phyloP scores from a whole-genome alignment of 306 rosid genomes.

The Spatholobus suberectus region DNA sequence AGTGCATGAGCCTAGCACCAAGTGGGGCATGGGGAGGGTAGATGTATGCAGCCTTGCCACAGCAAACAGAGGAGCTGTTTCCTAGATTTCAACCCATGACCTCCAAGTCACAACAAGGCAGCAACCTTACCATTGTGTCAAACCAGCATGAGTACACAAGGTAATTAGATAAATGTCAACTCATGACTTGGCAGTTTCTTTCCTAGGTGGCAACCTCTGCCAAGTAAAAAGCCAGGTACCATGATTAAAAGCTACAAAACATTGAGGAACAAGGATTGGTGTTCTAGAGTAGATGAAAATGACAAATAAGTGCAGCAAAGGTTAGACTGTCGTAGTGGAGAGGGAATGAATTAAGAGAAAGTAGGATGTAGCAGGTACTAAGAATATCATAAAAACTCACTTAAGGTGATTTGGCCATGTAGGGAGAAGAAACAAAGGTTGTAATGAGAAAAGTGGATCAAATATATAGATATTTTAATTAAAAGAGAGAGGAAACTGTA shows the following conservation, averaged over 20 bases:
- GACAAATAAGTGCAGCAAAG: neutral
- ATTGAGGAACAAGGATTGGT: constrained; percentile 6
- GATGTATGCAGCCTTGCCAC: neutral
- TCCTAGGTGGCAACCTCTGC: neutral
- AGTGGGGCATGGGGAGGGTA: neutral
- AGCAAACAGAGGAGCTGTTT: neutral
- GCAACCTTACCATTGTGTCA: neutral
- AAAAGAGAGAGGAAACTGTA: neutral
- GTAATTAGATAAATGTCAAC: neutral
- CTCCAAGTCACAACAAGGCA: neutral
- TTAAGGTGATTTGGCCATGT: neutral
- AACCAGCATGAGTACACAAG: neutral
- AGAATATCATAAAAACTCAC: neutral
- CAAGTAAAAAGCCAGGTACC: neutral
- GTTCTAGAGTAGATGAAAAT: neutral
- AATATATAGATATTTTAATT: neutral
- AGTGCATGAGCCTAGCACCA: neutral
- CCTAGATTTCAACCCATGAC: neutral
- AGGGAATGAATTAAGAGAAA: neutral
- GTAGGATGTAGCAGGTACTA: neutral
- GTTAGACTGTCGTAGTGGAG: neutral
- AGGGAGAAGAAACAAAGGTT: neutral
- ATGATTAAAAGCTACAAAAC: constrained; percentile 7
- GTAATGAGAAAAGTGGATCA: neutral
- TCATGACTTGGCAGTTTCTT: neutral